Evolutionary conservation across 2,329 filamentous ascomycete genomes (phyloP).

Genomic region (Hypoxylon sp.): DNA sequence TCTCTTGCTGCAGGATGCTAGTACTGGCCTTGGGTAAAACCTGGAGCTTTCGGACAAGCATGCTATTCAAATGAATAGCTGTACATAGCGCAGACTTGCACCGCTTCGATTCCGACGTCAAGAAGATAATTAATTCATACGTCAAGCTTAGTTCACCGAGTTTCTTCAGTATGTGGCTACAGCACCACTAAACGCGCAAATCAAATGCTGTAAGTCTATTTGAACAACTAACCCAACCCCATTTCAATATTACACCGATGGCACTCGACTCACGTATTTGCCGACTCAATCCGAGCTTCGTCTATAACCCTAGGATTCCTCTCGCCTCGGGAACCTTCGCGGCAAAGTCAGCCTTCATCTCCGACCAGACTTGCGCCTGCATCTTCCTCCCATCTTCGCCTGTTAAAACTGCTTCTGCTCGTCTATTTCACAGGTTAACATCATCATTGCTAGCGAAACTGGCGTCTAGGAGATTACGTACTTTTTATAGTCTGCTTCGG

Average conservation of each 20-base stretch:
- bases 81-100: background rate
- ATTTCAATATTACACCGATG: background rate
- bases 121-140: background rate
- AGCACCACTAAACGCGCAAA: background rate
- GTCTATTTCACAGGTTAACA: slow-evolving; percentile 23
- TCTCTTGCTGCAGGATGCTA: background rate
- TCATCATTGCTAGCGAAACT: background rate
- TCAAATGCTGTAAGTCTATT: background rate
- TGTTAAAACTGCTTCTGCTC: slow-evolving; percentile 32
- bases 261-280: background rate
- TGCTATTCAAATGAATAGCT: background rate
- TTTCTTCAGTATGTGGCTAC: background rate
- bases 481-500: slow-evolving; percentile 42
- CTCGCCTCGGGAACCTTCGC: slow-evolving; percentile 44
- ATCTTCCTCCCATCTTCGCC: slow-evolving; percentile 42
- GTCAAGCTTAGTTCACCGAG: too few relatives aligned
- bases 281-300: background rate
- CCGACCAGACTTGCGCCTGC: slow-evolving; percentile 46
- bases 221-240: background rate
- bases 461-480: slow-evolving; percentile 23
- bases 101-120: background rate
- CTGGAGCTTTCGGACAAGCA: background rate
- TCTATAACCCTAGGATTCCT: slow-evolving; percentile 17
- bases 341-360: slow-evolving; percentile 47
- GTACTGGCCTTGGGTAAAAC: background rate